Conservation (phyloP, 176 grass and related monocot genomes). For the Carex parvula region DNA sequence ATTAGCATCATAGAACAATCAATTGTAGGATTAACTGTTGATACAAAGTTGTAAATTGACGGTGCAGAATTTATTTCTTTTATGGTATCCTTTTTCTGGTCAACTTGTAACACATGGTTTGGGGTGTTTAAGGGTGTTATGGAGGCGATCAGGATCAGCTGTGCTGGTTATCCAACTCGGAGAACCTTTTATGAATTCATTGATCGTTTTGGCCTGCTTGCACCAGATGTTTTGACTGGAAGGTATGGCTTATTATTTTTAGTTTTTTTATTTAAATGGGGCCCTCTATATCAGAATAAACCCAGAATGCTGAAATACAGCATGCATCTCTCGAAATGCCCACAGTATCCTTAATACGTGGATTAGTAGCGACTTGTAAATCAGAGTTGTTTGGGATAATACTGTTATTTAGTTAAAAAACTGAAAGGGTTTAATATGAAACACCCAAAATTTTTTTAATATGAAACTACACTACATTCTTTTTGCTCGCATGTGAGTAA, state of each 20-base stretch:
- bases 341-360: not conserved
- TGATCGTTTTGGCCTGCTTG: slow-evolving; percentile 93
- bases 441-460: not conserved
- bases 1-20: not conserved
- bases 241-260: slow-evolving; percentile 49
- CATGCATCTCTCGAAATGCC: not conserved
- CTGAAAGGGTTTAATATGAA: slow-evolving; percentile 10
- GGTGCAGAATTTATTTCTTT: slow-evolving; percentile 19
- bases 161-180: slow-evolving; percentile 94
- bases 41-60: not conserved
- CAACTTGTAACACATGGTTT: slow-evolving; percentile 30
- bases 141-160: slow-evolving; percentile 99
- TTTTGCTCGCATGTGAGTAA: not conserved
- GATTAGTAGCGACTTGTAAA: not conserved
- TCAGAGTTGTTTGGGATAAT: not conserved
- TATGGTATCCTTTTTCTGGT: slow-evolving; percentile 15
- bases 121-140: slow-evolving; percentile 73
- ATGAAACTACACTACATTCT: not conserved
- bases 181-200: slow-evolving; percentile 88
- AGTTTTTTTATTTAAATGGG: not conserved
- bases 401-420: not conserved
- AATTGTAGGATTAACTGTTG: not conserved
- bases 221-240: slow-evolving; percentile 78
- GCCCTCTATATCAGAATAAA: not conserved
- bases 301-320: not conserved